Percentiles rank a stretch among this genome's conserved stretches.
phyloP scores from a whole-genome alignment of 164 flowering plant species.

The Sedum album region DNA sequence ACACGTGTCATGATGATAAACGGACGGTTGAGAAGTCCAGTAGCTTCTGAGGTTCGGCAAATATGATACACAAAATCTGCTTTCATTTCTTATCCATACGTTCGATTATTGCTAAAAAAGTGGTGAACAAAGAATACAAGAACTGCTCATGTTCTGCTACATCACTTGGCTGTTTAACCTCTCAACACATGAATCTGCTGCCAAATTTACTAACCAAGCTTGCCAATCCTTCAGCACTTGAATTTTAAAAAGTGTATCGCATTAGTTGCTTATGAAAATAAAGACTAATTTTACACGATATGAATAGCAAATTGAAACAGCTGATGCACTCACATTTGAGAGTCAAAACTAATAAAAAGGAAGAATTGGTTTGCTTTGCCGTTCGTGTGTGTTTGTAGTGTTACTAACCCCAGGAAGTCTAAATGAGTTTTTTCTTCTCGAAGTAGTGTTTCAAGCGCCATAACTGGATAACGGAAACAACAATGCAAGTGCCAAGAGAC shows the following conservation, averaged over 20 bases:
- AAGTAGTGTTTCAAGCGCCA: slow-evolving; percentile 74
- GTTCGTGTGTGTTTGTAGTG: not conserved
- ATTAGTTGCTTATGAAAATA: not conserved
- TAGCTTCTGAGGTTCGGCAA: not conserved
- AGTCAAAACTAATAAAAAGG: not conserved
- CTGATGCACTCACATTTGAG: not conserved
- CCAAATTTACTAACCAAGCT: too few relatives aligned
- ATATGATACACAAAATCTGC: not conserved
- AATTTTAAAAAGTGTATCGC: not conserved
- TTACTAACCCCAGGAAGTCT: slow-evolving; percentile 9
- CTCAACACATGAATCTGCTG: too few relatives aligned
- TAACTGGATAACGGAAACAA: slow-evolving; percentile 52
- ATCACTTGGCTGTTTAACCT: too few relatives aligned
- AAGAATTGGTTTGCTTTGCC: not conserved
- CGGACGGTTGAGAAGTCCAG: not conserved
- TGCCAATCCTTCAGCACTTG: slow-evolving; percentile 8
- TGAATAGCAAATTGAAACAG: not conserved
- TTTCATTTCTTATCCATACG: not conserved
- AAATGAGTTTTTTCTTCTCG: slow-evolving; percentile 87
- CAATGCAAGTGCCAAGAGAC: slow-evolving; percentile 76
- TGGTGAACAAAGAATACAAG: too few relatives aligned
- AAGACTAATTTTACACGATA: not conserved
- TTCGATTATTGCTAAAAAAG: not conserved
- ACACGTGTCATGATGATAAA: not conserved
- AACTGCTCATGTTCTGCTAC: too few relatives aligned